Base-by-base conservation (phyloP, 1,284 basidiomycete species). In the Malassezia yamatoensis region DNA sequence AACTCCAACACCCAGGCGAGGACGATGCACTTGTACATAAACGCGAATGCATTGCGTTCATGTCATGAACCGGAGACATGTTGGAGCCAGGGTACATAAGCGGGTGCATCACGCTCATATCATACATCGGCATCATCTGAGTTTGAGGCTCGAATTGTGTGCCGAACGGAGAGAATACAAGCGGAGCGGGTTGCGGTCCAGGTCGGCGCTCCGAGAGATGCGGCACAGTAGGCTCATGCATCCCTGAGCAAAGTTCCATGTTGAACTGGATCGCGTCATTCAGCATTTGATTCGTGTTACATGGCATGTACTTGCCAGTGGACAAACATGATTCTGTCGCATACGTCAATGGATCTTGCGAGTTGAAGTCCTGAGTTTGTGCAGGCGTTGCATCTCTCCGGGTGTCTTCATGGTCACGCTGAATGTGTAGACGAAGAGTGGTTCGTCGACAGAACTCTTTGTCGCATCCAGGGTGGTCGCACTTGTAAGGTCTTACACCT, bases 361-460 rank as follows among this genome's bases (percentile, higher is more conserved):
- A 29, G 24, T 29, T 29, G 24, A 29, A 29, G 24, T 29, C 24
- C 24, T 29, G 24, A 7, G 24, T 29, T 4, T 29, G 24, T 29
- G 24, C 24, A 29, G 24, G 24, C 7, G 24, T 29, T 29, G 24
- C 24, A 29, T 29, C 24, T 29, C 3, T 29, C 24, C 24, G 24
- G 7, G 41, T 7, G 13, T 43, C 41, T 12, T 32, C 41, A 20
- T 43, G 41, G 41, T 43, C 41, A 32, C 41, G 41, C 7, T 43
- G n/a, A 16, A 43, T 65, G 57, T 78, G 77, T 59, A 77, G 77
- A 37, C 75, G 76, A 43, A 78, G 68, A 6, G 77, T 78, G 38
- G 77, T 78, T 49, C 77, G 77, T 50, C 77, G 72, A 59, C 68
- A 69, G 54, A 69, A 72, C 15, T 65, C 64, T 42, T 68, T 72